Base-by-base conservation (phyloP, 202 grass and related monocot species). In the Zizania palustris region DNA sequence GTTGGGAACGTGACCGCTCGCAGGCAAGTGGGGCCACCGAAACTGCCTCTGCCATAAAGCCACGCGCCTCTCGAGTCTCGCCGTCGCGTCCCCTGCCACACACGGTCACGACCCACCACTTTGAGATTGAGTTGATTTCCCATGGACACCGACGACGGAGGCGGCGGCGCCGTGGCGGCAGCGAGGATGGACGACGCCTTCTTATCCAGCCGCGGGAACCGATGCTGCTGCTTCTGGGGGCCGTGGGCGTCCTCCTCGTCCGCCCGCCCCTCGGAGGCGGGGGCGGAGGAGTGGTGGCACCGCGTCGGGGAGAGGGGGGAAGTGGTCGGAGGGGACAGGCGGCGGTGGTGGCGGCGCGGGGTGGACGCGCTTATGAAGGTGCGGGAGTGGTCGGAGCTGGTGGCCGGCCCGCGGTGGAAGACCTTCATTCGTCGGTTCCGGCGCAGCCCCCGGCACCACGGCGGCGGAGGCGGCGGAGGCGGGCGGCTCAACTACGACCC, bases 381-480 rank as follows among this genome's bases (percentile, higher is more conserved):
- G 60, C 78, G 96, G 13, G 96, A 98, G 83, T 98, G 92, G 86
- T 98, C 91, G 45, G 91, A 95, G 85, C 77, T 95, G 48, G 89
- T 95, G 8, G 96, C 87, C 0, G 91, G 91, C 3, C 95, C 95
- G 49, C 78, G 89, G 15, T 97, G 95, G 95, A 97, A 97, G 89
- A 95, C 96, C 71, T 98, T 98, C 74, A 95, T 92, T 82, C 96
- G 91, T 18, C 87, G 82, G 9, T 88, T 97, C 91, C 77, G 84
- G 12, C 77, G 91, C 36, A 0, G 19, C 15, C n/a, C 34, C 45
- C 35, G 12, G 4, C 66, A 18, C 35, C 21, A 4, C 20, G 62
- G 1, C 2, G 56, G 3, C 45, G 57, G 0, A 5, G 60, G 36
- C 28, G 66, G 13, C 48, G 36, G 6, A 2, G n/a, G 69, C 3